These are phyloP conservation scores for Curvularia spicifera DNA, from an alignment of 2,329 filamentous ascomycete genomes.

Conservation along the genomic window DNA sequence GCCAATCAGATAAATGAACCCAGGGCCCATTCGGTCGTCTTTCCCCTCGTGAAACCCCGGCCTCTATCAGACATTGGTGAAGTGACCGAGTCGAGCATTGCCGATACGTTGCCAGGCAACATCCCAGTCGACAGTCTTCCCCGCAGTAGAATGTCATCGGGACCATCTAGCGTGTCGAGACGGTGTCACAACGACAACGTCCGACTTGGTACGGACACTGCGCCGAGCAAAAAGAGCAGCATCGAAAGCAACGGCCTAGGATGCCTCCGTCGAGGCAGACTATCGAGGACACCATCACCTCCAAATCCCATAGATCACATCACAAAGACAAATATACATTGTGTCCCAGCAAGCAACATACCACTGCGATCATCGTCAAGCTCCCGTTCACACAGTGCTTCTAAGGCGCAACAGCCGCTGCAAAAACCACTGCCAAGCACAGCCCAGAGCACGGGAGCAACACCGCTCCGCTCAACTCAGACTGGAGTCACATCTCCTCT, in stretches of 20 bases:
- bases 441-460: constrained; percentile 24
- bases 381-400: constrained; percentile 34
- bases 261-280: constrained; percentile 33
- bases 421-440: constrained; percentile 25
- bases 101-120: constrained; percentile 45
- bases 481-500: constrained; percentile 34
- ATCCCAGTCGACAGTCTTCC: constrained; percentile 31
- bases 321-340: constrained; percentile 54
- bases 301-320: constrained; percentile 43
- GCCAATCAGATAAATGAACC: constrained; percentile 33
- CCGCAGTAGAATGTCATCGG: constrained; percentile 40
- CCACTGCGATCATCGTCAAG: constrained; percentile 56
- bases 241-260: constrained; percentile 37
- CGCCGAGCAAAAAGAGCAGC: constrained; percentile 39
- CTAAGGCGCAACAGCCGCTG: constrained; percentile 28
- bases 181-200: constrained; percentile 41
- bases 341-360: constrained; percentile 53
- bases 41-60: constrained; percentile 48
- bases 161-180: constrained; percentile 40
- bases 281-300: constrained; percentile 44
- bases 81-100: constrained; percentile 57
- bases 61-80: constrained; percentile 59
- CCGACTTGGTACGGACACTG: constrained; percentile 36
- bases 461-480: constrained; percentile 15
- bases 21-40: constrained; percentile 30